Conservation (phyloP, 495 filamentous ascomycete genomes). For the Durotheca rogersii region DNA sequence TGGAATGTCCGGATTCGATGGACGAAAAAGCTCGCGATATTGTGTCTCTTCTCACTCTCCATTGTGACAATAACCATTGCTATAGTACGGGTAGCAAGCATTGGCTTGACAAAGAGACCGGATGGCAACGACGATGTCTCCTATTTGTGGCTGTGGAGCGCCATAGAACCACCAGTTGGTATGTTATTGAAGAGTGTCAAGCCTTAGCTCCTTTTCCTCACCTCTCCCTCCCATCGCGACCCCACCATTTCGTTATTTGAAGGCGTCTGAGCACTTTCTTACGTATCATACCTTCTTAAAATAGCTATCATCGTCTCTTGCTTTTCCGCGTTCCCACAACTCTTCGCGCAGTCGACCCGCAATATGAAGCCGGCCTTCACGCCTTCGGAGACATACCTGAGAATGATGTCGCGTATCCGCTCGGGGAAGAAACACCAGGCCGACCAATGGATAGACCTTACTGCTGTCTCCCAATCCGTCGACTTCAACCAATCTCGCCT, state of each 20-base stretch:
- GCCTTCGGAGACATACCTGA: not conserved
- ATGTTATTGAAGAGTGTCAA: not conserved
- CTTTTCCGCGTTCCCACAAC: constrained; percentile 13
- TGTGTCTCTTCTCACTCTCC: constrained; percentile 35
- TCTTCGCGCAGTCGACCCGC: constrained; percentile 1
- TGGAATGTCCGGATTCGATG: constrained; percentile 29
- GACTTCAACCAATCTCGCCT: too few relatives aligned
- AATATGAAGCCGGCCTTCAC: not conserved
- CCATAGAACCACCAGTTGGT: constrained; percentile 24
- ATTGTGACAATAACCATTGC: constrained; percentile 33
- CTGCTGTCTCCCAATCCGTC: too few relatives aligned
- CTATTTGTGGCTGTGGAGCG: constrained; percentile 31
- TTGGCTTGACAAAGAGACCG: not conserved
- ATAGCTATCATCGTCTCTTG: constrained; percentile 1
- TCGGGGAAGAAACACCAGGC: too few relatives aligned
- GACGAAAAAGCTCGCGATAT: constrained; percentile 25
- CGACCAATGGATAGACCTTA: too few relatives aligned
- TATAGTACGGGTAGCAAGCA: constrained; percentile 25
- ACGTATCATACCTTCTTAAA: too few relatives aligned
- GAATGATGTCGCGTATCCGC: not conserved
- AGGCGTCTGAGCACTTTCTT: too few relatives aligned
- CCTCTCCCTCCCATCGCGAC: too few relatives aligned
- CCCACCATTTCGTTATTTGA: too few relatives aligned
- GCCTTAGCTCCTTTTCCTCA: too few relatives aligned
- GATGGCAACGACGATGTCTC: constrained; percentile 12